A percentile compares a stretch with the other conserved stretches of the same genome.
Conservation (phyloP, 345 rosid genomes). For the Abelmoschus esculentus region DNA sequence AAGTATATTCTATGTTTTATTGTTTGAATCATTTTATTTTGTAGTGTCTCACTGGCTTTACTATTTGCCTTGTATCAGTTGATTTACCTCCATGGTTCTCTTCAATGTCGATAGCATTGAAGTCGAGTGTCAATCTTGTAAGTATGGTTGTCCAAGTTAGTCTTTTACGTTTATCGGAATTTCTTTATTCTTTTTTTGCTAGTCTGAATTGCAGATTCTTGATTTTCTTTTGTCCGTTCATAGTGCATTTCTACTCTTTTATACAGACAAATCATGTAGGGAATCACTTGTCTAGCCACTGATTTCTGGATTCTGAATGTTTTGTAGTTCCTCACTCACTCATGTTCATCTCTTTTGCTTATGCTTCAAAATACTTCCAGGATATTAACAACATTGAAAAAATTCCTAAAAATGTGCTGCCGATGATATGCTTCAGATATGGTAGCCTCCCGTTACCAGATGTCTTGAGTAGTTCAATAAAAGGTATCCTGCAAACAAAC, state of each 20-base stretch:
- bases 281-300: neutral
- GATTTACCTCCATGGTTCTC: slow-evolving; percentile 98
- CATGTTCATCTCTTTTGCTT: slow-evolving; percentile 5
- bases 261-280: neutral
- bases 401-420: slow-evolving; percentile 52
- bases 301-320: neutral
- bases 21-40: neutral
- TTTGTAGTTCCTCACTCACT: neutral
- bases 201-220: slow-evolving; percentile 1
- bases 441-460: slow-evolving; percentile 96
- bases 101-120: slow-evolving; percentile 57
- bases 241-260: neutral
- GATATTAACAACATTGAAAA: slow-evolving; percentile 35
- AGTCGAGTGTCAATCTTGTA: slow-evolving; percentile 78
- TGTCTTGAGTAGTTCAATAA: slow-evolving; percentile 37
- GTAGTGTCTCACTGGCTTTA: slow-evolving; percentile 10
- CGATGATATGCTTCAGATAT: slow-evolving; percentile 79
- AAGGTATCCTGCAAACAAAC: slow-evolving; percentile 17
- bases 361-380: slow-evolving; percentile 30
- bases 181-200: neutral
- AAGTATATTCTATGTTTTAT: neutral
- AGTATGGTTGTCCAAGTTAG: slow-evolving; percentile 28
- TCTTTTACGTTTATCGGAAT: neutral
- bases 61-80: slow-evolving; percentile 41
- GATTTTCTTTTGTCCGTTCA: neutral